A percentile compares a stretch with the other conserved stretches of the same genome.
Evolutionary conservation across 306 rosid genomes (phyloP).

Genomic region (Vigna hirtella): DNA sequence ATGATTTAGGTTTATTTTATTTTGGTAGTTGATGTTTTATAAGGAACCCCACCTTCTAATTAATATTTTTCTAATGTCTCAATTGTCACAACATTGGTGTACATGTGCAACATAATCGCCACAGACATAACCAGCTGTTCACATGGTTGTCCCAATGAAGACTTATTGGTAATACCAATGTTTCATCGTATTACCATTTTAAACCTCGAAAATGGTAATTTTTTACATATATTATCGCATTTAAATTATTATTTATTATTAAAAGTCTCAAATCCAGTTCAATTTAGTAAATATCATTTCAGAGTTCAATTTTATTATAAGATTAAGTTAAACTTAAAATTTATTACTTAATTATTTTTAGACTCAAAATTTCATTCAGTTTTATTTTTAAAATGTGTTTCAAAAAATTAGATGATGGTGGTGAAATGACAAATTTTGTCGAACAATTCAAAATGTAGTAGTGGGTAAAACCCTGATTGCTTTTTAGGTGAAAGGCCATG

Average conservation of each 20-base stretch:
- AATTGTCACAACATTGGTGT: conserved; percentile 9
- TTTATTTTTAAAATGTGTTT: too few species aligned
- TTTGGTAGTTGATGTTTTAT: not conserved
- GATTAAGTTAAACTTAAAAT: too few species aligned
- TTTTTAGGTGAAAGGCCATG: conserved; percentile 12
- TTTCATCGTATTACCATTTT: too few species aligned
- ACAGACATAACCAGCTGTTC: conserved; percentile 41
- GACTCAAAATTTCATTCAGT: too few species aligned
- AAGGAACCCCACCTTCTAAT: not conserved
- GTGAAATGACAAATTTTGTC: not conserved
- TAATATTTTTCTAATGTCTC: not conserved
- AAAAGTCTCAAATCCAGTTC: too few species aligned
- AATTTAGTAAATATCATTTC: too few species aligned
- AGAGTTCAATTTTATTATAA: too few species aligned
- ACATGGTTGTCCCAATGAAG: conserved; percentile 32
- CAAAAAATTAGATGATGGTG: too few species aligned
- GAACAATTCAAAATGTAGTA: not conserved
- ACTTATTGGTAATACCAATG: not conserved
- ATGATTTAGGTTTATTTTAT: not conserved
- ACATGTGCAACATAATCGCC: conserved; percentile 30
- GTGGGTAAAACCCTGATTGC: not conserved
- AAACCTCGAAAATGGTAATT: too few species aligned
- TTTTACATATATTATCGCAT: too few species aligned
- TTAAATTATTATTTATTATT: too few species aligned
- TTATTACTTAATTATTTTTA: too few species aligned